These are phyloP conservation scores for Vigna angularis DNA, from an alignment of 306 rosid genomes.

Conservation along the genomic window DNA sequence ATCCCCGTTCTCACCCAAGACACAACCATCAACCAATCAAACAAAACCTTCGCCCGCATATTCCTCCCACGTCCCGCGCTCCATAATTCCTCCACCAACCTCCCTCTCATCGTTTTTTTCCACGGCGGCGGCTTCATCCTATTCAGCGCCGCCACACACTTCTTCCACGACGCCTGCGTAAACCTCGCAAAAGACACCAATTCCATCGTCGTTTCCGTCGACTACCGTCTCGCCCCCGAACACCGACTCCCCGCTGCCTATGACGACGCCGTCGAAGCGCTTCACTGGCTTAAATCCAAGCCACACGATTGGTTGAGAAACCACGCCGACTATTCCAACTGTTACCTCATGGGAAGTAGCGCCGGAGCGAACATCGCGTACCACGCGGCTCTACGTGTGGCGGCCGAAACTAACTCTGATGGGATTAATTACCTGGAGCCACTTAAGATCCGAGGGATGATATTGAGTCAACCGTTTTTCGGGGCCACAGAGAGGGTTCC, in stretches of 20 bases:
- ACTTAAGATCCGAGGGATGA: conserved; percentile 53
- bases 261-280: conserved; percentile 62
- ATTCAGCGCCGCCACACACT: conserved; percentile 49
- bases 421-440: conserved; percentile 4
- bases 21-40: conserved; percentile 48
- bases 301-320: conserved; percentile 51
- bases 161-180: conserved; percentile 39
- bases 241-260: conserved; percentile 59
- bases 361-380: conserved; percentile 64
- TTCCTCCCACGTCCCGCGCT: conserved; percentile 52
- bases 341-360: conserved; percentile 62
- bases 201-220: conserved; percentile 52
- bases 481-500: conserved; percentile 51
- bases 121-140: conserved; percentile 67
- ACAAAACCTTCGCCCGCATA: conserved; percentile 50
- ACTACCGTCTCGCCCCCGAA: conserved; percentile 62
- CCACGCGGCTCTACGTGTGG: conserved; percentile 47
- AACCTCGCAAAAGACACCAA: conserved; percentile 48
- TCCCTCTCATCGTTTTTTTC: conserved; percentile 54
- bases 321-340: conserved; percentile 50
- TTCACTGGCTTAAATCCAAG: conserved; percentile 51
- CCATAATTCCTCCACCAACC: conserved; percentile 6
- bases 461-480: conserved; percentile 57
- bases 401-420: background rate
- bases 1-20: conserved; percentile 56